These are phyloP conservation scores for Pythium brachiatum DNA, from an alignment of 352 stramenopile species.

Conservation along the genomic window DNA sequence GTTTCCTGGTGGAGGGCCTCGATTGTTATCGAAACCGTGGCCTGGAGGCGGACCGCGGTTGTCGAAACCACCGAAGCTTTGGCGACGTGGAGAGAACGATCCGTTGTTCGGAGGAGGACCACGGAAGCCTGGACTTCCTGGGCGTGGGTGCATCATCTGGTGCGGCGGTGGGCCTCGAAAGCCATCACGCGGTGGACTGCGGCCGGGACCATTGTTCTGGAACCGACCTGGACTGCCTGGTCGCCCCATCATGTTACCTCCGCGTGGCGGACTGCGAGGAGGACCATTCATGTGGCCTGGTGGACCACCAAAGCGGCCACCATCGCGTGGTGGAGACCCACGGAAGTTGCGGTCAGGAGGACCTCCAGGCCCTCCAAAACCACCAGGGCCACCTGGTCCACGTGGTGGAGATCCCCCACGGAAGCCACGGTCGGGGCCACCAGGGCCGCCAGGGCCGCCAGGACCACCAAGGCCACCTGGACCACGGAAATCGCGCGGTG, in stretches of 20 bases:
- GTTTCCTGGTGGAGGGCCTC: slow-evolving; percentile 5
- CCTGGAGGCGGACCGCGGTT: slow-evolving; percentile 7
- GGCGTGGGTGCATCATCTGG: neutral
- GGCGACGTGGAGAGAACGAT: slow-evolving; percentile 5
- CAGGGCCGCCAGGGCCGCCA: slow-evolving; percentile 1
- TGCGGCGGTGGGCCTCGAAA: slow-evolving; percentile 12
- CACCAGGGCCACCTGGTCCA: slow-evolving; percentile 1
- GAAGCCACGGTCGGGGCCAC: neutral
- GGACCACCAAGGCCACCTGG: neutral
- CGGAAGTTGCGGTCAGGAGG: slow-evolving; percentile 19
- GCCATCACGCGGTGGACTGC: slow-evolving; percentile 9
- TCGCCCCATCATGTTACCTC: neutral
- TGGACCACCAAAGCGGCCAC: neutral
- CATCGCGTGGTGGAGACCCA: slow-evolving; percentile 10
- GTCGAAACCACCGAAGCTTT: slow-evolving; percentile 18
- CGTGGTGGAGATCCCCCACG: neutral
- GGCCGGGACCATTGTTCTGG: slow-evolving; percentile 5
- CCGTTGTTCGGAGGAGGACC: slow-evolving; percentile 6
- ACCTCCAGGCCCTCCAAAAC: slow-evolving; percentile 2
- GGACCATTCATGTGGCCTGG: slow-evolving; percentile 10
- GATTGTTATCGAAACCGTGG: slow-evolving; percentile 5
- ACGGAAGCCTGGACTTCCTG: slow-evolving; percentile 8
- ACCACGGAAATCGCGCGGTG: neutral
- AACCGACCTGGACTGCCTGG: slow-evolving; percentile 10
- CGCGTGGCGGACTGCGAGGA: slow-evolving; percentile 11